Conservation (phyloP, 2,329 filamentous ascomycete genomes). For the Microcera coccophila region DNA sequence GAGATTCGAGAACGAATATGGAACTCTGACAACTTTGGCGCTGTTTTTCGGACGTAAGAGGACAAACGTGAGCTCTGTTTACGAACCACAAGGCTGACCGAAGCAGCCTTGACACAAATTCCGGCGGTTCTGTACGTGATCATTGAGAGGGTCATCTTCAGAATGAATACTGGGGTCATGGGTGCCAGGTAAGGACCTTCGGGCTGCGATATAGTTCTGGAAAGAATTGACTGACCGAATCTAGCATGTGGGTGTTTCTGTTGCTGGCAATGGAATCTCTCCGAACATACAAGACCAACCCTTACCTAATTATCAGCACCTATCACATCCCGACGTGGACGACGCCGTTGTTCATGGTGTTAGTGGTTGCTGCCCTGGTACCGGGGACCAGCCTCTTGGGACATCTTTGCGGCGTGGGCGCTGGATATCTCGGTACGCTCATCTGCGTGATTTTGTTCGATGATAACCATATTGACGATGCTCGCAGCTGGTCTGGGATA, state of each 20-base stretch:
- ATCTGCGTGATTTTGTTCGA: not conserved
- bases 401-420: conserved; percentile 75
- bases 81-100: conserved; percentile 9
- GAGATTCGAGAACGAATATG: conserved; percentile 88
- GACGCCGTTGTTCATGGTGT: conserved; percentile 71
- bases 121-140: conserved; percentile 79
- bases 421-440: conserved; percentile 79
- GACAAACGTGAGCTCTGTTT: not conserved
- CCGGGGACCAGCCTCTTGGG: conserved; percentile 81
- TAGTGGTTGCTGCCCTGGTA: conserved; percentile 72
- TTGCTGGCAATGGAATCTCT: conserved; percentile 81
- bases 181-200: conserved; percentile 66
- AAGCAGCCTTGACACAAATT: conserved; percentile 70
- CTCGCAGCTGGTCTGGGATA: conserved; percentile 74
- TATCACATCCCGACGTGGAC: conserved; percentile 86
- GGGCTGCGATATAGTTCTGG: not conserved
- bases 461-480: conserved; percentile 6
- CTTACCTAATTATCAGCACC: conserved; percentile 62
- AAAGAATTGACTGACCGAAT: conserved; percentile 5
- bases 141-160: conserved; percentile 69
- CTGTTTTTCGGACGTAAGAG: conserved; percentile 89
- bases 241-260: conserved; percentile 87
- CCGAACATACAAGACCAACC: conserved; percentile 77
- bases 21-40: conserved; percentile 80
- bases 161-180: conserved; percentile 68